Percentiles rank a stretch among this genome's conserved stretches.
Conservation (phyloP, 192 early-diverging fungal species). For the Anaeromyces robustus region DNA sequence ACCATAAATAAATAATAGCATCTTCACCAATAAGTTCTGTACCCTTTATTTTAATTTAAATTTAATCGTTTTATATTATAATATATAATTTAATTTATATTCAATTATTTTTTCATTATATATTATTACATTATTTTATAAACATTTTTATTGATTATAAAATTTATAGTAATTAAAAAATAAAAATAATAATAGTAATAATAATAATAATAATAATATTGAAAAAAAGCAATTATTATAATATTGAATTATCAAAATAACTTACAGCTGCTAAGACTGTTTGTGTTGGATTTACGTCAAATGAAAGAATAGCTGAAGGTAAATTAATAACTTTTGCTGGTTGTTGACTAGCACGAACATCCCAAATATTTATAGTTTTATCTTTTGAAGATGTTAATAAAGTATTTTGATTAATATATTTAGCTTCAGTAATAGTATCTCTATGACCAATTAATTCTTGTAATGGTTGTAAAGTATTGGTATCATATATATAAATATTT, state of each 20-base stretch:
- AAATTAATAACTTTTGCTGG: not conserved
- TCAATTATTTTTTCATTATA: too few relatives aligned
- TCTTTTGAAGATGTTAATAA: not conserved
- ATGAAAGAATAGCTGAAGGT: not conserved
- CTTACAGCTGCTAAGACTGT: not conserved
- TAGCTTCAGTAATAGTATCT: not conserved
- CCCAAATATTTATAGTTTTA: not conserved
- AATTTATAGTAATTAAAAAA: too few relatives aligned
- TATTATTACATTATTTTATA: too few relatives aligned
- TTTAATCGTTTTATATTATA: too few relatives aligned
- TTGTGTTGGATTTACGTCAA: not conserved
- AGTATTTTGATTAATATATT: not conserved
- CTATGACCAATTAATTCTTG: not conserved
- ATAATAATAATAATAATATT: too few relatives aligned
- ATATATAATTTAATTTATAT: too few relatives aligned
- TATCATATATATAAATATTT: not conserved
- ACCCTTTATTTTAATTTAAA: not conserved
- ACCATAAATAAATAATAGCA: not conserved
- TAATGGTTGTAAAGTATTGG: not conserved
- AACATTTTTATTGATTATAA: too few relatives aligned
- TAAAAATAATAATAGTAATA: too few relatives aligned
- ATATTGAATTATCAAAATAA: too few relatives aligned
- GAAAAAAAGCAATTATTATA: too few relatives aligned
- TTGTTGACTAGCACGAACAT: not conserved
- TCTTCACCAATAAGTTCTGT: not conserved